These are phyloP conservation scores for Brasilioporus rufonigricans DNA, from an alignment of 768 basidiomycete genomes.

Conservation along the genomic window DNA sequence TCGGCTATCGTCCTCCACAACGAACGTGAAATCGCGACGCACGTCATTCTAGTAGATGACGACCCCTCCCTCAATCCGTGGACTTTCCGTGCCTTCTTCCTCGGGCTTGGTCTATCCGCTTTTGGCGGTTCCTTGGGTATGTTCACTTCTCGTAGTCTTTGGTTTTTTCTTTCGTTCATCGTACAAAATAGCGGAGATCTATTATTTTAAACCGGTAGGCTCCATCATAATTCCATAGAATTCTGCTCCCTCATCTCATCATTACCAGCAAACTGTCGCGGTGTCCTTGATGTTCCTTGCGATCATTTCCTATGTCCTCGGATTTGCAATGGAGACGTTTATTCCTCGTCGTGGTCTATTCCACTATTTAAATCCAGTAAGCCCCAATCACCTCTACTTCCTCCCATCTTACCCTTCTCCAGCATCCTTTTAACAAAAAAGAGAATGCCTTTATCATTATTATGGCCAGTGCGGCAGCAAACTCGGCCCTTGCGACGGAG, in stretches of 20 bases:
- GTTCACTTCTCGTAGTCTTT: neutral
- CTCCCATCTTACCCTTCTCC: neutral
- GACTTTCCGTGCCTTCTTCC: conserved; percentile 39
- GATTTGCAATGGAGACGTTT: conserved; percentile 42
- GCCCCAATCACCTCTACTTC: neutral
- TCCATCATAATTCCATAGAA: neutral
- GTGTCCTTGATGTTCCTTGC: conserved; percentile 56
- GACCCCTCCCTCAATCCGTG: conserved; percentile 11
- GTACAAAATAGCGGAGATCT: conserved; percentile 46
- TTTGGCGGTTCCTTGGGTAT: conserved; percentile 50
- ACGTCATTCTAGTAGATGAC: neutral
- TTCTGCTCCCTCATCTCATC: neutral
- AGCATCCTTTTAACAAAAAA: conserved; percentile 60
- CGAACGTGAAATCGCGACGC: conserved; percentile 1
- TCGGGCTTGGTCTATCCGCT: conserved; percentile 52
- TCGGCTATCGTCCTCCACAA: neutral
- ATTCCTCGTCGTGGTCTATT: conserved; percentile 46
- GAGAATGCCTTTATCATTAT: conserved; percentile 59
- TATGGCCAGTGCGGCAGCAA: conserved; percentile 55
- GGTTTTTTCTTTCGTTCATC: neutral
- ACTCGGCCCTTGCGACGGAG: conserved; percentile 52
- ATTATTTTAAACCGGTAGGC: conserved; percentile 56
- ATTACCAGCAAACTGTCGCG: conserved; percentile 44
- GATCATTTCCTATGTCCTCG: conserved; percentile 51
- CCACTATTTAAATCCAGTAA: conserved; percentile 49